Base-by-base conservation (phyloP, 1,139 yeast species). In the Protomyces gravidus region DNA sequence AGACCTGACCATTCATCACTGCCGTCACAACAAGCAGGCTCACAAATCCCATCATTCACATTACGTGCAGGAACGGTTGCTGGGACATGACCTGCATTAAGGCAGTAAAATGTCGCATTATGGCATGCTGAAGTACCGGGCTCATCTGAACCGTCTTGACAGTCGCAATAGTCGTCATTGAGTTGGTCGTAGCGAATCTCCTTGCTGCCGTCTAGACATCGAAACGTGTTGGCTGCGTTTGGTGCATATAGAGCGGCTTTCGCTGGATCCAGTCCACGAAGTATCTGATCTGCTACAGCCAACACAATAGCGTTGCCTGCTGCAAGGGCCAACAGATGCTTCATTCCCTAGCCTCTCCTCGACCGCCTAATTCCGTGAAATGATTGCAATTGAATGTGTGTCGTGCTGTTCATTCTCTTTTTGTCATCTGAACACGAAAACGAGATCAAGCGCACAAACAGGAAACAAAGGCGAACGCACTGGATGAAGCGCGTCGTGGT, bases 121-220 rank as follows among this genome's bases (percentile, higher is more conserved):
- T 0, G 73, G 70, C 97, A 92, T 0, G 97, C 97, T 57, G 86
- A 77, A 0, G 97, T 92, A 0, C 97, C 97, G 0, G 97, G 97
- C 70, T 92, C 98, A 71, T 92, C 98, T 2, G 94, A 84, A 0
- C 98, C 98, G 72, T 92, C 98, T 0, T 97, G 97, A 74, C 98
- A 92, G 70, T 92, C 98, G 71, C 97, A 90, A 68, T 80, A 84
- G 67, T 89, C 85, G 70, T 92, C 97, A 27, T 60, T 60, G 30
- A 60, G 17, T n/a, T 57, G 52, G 19, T 55, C 47, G 50, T 40
- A 49, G 17, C 46, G 45, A 32, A 60, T 60, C 28, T n/a, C 45
- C 23, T 55, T 48, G 19, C 62, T 49, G 17, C 58, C 57, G 33
- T 60, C 61, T 13, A 60, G 39, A 36, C 62, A 60, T 17, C 45